Evolutionary conservation across 2,329 filamentous ascomycete species (phyloP).

Genomic region (Penicillium nordicum): DNA sequence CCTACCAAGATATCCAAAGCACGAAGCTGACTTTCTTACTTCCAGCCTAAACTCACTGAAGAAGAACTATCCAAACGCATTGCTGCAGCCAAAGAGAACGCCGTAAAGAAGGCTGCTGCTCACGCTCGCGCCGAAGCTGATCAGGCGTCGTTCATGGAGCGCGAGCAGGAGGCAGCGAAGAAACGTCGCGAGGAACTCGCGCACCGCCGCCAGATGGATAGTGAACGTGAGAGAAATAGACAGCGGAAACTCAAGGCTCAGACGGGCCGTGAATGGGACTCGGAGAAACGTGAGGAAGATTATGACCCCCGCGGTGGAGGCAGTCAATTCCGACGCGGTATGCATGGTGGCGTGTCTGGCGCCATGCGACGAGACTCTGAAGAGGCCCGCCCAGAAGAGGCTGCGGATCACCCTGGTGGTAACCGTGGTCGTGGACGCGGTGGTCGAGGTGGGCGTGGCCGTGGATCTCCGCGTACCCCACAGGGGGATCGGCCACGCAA

Average conservation of each 20-base stretch:
- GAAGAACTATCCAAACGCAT: conserved; percentile 61
- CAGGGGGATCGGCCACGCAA: conserved; percentile 24
- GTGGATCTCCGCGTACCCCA: conserved; percentile 24
- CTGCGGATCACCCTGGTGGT: conserved; percentile 18
- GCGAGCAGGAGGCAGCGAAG: conserved; percentile 58
- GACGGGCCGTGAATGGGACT: conserved; percentile 61
- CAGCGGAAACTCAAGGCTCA: conserved; percentile 57
- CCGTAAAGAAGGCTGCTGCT: conserved; percentile 56
- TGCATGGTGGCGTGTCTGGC: conserved; percentile 50
- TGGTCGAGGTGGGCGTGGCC: conserved; percentile 27
- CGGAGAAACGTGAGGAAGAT: conserved; percentile 57
- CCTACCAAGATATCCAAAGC: neutral
- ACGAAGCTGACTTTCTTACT: conserved; percentile 25
- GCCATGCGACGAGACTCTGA: conserved; percentile 31
- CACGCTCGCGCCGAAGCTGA: conserved; percentile 67
- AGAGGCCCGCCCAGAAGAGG: conserved; percentile 24
- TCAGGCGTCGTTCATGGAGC: conserved; percentile 59
- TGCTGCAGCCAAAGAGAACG: conserved; percentile 59
- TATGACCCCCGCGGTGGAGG: conserved; percentile 44
- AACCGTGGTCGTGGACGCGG: conserved; percentile 32
- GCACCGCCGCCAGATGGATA: conserved; percentile 59
- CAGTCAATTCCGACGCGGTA: conserved; percentile 49
- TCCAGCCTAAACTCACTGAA: conserved; percentile 61
- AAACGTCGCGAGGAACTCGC: conserved; percentile 51
- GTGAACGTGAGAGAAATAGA: conserved; percentile 60